Conservation (phyloP, 1,139 yeast species). For the Tardiomyces digboiensis region DNA sequence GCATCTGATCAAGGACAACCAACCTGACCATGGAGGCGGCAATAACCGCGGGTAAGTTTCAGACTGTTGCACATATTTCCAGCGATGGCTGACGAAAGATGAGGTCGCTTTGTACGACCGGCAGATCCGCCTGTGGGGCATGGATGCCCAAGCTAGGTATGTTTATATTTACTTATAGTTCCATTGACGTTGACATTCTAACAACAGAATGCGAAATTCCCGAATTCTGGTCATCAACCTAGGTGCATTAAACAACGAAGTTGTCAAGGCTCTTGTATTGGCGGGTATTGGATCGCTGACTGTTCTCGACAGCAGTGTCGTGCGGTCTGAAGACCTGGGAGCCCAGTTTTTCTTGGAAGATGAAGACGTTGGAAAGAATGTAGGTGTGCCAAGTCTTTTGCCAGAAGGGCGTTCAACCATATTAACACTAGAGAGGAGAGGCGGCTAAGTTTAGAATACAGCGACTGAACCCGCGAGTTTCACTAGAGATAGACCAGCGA, state of each 20-base stretch:
- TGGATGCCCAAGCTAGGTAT: conserved; percentile 67
- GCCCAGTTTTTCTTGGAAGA: conserved; percentile 71
- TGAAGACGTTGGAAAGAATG: conserved; percentile 28
- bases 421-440: conserved; percentile 34
- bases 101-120: conserved; percentile 92
- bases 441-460: conserved; percentile 46
- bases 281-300: conserved; percentile 83
- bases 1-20: too few relatives aligned
- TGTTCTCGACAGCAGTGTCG: conserved; percentile 48
- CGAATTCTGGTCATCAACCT: conserved; percentile 56
- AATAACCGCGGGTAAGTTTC: too few relatives aligned
- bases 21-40: too few relatives aligned
- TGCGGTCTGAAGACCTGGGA: conserved; percentile 56
- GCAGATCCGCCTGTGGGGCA: conserved; percentile 94
- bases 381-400: neutral
- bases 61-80: too few relatives aligned
- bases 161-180: conserved; percentile 5
- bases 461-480: conserved; percentile 74
- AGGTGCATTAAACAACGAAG: conserved; percentile 70
- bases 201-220: conserved; percentile 55
- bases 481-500: conserved; percentile 31
- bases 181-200: neutral
- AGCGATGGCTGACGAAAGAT: conserved; percentile 30
- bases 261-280: conserved; percentile 73
- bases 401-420: neutral